These are phyloP conservation scores for Leonotis leonurus DNA, from an alignment of 257 asterid genomes.

Conservation along the genomic window DNA sequence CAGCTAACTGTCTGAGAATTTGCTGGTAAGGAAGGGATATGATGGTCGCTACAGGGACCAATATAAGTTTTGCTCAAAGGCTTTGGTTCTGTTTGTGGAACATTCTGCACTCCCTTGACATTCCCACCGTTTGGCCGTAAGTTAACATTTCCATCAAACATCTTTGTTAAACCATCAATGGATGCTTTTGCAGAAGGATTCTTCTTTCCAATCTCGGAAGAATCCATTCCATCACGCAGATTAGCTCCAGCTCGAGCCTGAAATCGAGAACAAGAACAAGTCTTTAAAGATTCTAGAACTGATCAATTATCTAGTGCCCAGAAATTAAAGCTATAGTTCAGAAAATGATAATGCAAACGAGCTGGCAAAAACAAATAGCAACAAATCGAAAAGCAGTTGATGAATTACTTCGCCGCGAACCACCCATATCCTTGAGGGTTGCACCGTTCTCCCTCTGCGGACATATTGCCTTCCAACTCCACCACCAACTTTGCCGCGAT, in stretches of 20 bases:
- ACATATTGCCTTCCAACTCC: constrained; percentile 12
- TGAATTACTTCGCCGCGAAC: constrained; percentile 17
- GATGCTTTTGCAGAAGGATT: constrained; percentile 12
- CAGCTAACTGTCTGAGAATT: neutral
- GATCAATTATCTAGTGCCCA: too few species aligned
- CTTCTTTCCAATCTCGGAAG: constrained; percentile 1
- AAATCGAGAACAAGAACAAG: neutral
- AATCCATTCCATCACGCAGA: constrained; percentile 15
- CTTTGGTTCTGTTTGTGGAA: constrained; percentile 4
- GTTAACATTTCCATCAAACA: constrained; percentile 2
- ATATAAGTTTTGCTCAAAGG: neutral
- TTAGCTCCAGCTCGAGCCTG: constrained; percentile 30
- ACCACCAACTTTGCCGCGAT: constrained; percentile 1
- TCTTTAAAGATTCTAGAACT: neutral
- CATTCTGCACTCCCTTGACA: neutral
- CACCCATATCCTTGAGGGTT: neutral
- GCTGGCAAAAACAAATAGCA: neutral
- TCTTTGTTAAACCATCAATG: constrained; percentile 20
- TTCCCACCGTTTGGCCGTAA: constrained; percentile 9
- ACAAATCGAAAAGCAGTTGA: neutral
- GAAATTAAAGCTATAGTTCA: too few species aligned
- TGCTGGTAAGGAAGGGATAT: neutral
- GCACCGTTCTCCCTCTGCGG: constrained; percentile 15
- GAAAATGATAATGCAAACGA: too few species aligned
- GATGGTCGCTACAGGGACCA: neutral